Percentiles rank a stretch among this genome's conserved stretches.
These are phyloP conservation scores for Xylariaceae sp. DNA, from an alignment of 2,329 filamentous ascomycete genomes.

Conservation along the genomic window DNA sequence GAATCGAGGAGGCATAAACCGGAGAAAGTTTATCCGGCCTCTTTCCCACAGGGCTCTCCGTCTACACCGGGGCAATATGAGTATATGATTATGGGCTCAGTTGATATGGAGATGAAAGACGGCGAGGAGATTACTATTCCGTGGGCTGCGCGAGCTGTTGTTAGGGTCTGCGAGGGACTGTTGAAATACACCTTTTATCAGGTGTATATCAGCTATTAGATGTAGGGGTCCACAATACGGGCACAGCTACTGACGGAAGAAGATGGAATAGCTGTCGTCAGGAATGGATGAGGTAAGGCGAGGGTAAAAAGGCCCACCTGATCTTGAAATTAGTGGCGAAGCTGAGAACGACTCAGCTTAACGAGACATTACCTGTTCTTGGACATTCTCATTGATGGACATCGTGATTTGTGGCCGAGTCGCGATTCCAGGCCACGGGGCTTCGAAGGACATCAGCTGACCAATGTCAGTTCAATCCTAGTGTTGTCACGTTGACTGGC, in stretches of 20 bases:
- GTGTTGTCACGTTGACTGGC: constrained; percentile 6
- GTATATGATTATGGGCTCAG: constrained; percentile 31
- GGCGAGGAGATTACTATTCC: constrained; percentile 19
- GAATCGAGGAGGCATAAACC: constrained; percentile 39
- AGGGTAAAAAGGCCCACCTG: background rate
- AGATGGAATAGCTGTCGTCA: background rate
- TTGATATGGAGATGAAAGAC: constrained; percentile 21
- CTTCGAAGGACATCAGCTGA: constrained; percentile 16
- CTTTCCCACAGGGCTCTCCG: constrained; percentile 21
- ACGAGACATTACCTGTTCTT: background rate
- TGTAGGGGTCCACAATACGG: background rate
- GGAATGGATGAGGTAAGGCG: background rate
- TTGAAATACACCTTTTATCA: constrained; percentile 31
- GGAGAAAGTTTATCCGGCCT: constrained; percentile 39
- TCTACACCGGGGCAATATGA: constrained; percentile 29
- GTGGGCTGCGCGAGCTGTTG: constrained; percentile 31
- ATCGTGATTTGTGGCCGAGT: background rate
- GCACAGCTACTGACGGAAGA: background rate
- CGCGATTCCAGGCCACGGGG: constrained; percentile 5
- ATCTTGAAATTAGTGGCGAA: background rate
- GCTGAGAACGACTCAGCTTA: background rate
- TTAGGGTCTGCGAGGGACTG: constrained; percentile 19
- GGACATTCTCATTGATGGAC: background rate
- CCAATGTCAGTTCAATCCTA: constrained; percentile 6
- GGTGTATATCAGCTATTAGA: constrained; percentile 30